Evolutionary conservation across 106 monocot species (phyloP), one percentile per base, ranked within the genome.

Genomic region (Dioscorea alata): DNA sequence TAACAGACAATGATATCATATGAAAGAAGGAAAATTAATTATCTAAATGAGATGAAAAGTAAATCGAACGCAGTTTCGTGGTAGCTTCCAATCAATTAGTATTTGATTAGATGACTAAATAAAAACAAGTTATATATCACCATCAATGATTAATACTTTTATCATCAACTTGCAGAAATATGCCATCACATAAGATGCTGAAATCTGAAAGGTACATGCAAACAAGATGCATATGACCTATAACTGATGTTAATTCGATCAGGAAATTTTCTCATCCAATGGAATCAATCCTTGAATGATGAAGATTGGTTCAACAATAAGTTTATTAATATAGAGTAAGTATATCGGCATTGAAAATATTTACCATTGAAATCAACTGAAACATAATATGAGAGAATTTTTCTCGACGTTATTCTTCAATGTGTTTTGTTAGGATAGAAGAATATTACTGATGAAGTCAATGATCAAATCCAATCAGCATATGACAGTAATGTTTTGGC

Each of bases 121-220:
- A 42, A 42, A 6, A 42, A 42, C n/a, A 42, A 42, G 2, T 28
- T 28, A 28, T 28, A 42, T 42, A 10, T 42, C 42, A 42, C 42
- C 42, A 65, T 65, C 17, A 48, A 42, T 33, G 20, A 10, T 48
- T 4, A 33, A 32, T 32, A 64, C 50, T 63, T 71, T 13, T 53
- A 25, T 53, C 4, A 31, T 0, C 73, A 63, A 64, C 53, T 63
- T 73, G 33, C 24, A 50, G 20, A 53, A 63, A 63, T 72, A 72
- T 74, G 57, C 74, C 57, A 58, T 59, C 2, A 24, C 32, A 66
- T 48, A 74, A 66, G 74, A 74, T 74, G 74, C 74, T 56, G 64
- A 22, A 6, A 56, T 4, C 19, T 13, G 21, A 23, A 23, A 21
- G 60, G 22, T 60, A 13, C 4, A 42, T 23, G 60, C 4, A 60